A percentile compares a stretch with the other conserved stretches of the same genome.
Conservation (phyloP, 2,329 filamentous ascomycete species). For the Fusarium sambucinum region DNA sequence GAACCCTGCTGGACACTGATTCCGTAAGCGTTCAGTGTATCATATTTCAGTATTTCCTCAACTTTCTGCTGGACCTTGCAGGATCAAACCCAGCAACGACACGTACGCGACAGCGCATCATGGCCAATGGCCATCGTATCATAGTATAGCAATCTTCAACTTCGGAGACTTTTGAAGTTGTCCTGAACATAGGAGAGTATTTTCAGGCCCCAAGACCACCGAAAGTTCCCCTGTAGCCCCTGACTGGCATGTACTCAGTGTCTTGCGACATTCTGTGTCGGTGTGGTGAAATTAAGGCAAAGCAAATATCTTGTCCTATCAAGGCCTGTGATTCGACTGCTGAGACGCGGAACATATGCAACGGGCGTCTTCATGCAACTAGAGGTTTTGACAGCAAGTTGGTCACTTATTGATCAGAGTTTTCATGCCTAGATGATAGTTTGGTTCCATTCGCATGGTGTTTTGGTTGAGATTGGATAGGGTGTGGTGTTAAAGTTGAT, state of each 20-base stretch:
- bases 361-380: conserved; percentile 23
- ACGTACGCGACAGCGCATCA: neutral
- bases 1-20: conserved; percentile 11
- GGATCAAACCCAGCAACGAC: neutral
- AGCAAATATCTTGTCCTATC: conserved; percentile 26
- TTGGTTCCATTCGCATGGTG: neutral
- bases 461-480: neutral
- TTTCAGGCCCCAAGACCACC: neutral
- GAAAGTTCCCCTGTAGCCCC: neutral
- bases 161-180: neutral
- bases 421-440: neutral
- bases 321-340: conserved; percentile 16
- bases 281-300: conserved; percentile 44
- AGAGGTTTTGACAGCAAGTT: neutral
- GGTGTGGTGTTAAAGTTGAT: conserved; percentile 18
- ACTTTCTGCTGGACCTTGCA: neutral
- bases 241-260: conserved; percentile 5
- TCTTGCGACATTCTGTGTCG: conserved; percentile 44
- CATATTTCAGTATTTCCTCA: neutral
- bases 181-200: conserved; percentile 8
- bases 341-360: conserved; percentile 3
- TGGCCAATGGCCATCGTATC: neutral
- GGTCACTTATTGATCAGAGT: neutral
- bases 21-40: neutral
- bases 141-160: neutral